These are phyloP conservation scores for Coemansia sp. DNA, from an alignment of 192 early-diverging fungal species.

Conservation along the genomic window DNA sequence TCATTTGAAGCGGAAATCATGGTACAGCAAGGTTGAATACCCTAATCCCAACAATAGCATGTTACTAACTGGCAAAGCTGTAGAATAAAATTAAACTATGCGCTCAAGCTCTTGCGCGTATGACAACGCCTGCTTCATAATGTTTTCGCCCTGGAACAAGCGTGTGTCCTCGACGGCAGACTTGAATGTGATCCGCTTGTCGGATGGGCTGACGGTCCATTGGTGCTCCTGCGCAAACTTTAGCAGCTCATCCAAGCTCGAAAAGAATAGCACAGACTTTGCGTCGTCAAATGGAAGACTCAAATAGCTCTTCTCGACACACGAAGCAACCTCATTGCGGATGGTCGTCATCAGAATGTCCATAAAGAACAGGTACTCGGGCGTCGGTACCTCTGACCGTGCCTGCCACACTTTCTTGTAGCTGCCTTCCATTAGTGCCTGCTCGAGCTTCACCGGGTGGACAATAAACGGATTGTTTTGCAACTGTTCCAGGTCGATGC, in stretches of 20 bases:
- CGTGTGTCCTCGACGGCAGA: conserved; percentile 58
- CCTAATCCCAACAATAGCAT: no score
- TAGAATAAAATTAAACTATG: conserved; percentile 69
- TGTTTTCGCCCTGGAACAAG: conserved; percentile 77
- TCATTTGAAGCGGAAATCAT: not conserved
- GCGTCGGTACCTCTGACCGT: conserved; percentile 80
- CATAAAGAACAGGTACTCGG: conserved; percentile 91
- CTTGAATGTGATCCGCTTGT: conserved; percentile 80
- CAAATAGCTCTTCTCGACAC: conserved; percentile 91
- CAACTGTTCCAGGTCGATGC: conserved; percentile 79
- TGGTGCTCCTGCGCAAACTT: conserved; percentile 83
- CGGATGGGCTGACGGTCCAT: conserved; percentile 79
- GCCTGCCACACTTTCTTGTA: conserved; percentile 97
- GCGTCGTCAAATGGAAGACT: conserved; percentile 84
- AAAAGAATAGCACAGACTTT: conserved; percentile 88
- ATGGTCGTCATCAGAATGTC: conserved; percentile 93
- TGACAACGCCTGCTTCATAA: conserved; percentile 78
- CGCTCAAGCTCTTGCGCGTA: conserved; percentile 96
- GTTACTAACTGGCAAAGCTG: not conserved
- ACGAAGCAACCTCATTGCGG: conserved; percentile 92
- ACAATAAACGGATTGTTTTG: conserved; percentile 80
- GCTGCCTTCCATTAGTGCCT: conserved; percentile 95
- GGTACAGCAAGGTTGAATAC: no score
- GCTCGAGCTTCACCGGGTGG: conserved; percentile 91
- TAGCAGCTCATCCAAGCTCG: conserved; percentile 73